Conservation (phyloP, 345 rosid genomes). For the Salix viminalis region DNA sequence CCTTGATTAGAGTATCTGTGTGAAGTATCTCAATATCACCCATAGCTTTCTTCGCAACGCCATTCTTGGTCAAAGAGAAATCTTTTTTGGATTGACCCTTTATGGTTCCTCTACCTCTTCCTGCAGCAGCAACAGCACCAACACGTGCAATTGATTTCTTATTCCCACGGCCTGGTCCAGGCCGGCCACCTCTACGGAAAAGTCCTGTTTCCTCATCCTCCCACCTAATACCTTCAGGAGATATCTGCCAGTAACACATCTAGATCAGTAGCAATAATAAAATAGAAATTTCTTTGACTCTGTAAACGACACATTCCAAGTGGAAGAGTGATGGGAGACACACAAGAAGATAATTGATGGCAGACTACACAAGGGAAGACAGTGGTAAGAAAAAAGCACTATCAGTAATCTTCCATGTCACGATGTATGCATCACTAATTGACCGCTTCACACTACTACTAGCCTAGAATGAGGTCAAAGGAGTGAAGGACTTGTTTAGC, state of each 20-base stretch:
- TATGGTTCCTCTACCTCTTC: slow-evolving; percentile 77
- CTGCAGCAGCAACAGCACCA: slow-evolving; percentile 52
- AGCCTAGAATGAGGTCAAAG: not conserved
- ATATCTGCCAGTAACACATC: slow-evolving; percentile 43
- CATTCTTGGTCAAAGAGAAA: slow-evolving; percentile 57
- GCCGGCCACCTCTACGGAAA: slow-evolving; percentile 67
- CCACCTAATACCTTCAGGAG: slow-evolving; percentile 91
- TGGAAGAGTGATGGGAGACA: not conserved
- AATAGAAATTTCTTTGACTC: not conserved
- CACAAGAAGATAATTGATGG: not conserved
- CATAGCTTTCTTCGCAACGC: slow-evolving; percentile 66
- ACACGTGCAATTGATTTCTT: slow-evolving; percentile 65
- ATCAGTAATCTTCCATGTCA: not conserved
- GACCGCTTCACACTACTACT: not conserved
- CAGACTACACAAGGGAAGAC: not conserved
- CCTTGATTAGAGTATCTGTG: slow-evolving; percentile 79
- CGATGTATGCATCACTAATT: not conserved
- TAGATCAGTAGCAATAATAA: not conserved
- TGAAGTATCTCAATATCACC: slow-evolving; percentile 87
- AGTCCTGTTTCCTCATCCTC: slow-evolving; percentile 68
- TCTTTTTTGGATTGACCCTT: slow-evolving; percentile 49
- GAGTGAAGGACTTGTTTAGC: not conserved
- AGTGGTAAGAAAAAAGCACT: not conserved
- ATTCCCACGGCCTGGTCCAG: slow-evolving; percentile 73
- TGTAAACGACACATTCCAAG: not conserved